Conservation (phyloP, 768 basidiomycete genomes). For the Gelatoporia subvermispora region DNA sequence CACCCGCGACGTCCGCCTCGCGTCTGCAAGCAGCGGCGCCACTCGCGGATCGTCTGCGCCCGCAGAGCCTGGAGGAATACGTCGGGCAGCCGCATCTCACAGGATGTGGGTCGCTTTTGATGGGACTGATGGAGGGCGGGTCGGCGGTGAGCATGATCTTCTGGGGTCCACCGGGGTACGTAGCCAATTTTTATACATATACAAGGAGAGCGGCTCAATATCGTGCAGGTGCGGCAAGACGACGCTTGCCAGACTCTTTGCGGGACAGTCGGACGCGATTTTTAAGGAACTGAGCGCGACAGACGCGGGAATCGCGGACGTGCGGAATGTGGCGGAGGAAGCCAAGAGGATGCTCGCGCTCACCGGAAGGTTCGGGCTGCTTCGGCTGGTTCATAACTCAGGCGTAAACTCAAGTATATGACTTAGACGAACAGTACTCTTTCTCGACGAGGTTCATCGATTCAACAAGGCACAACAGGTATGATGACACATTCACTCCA, state of each 20-base stretch:
- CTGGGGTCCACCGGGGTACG: slow-evolving; percentile 73
- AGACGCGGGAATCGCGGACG: slow-evolving; percentile 59
- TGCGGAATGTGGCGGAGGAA: slow-evolving; percentile 70
- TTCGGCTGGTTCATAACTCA: not conserved
- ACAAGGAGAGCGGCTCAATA: not conserved
- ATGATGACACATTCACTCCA: too few relatives aligned
- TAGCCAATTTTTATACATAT: not conserved
- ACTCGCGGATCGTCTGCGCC: slow-evolving; percentile 71
- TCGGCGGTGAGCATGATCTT: slow-evolving; percentile 57
- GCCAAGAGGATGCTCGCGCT: slow-evolving; percentile 62
- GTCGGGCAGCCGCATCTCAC: slow-evolving; percentile 68
- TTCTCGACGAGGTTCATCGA: slow-evolving; percentile 82
- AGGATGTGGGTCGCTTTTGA: slow-evolving; percentile 51
- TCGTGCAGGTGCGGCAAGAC: slow-evolving; percentile 61
- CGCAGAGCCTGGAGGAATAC: slow-evolving; percentile 56
- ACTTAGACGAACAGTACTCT: slow-evolving; percentile 63
- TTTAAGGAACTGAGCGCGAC: slow-evolving; percentile 83
- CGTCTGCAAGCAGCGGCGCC: slow-evolving; percentile 39
- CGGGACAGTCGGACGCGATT: slow-evolving; percentile 48
- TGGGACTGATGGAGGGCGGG: slow-evolving; percentile 45
- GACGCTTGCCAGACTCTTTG: slow-evolving; percentile 69
- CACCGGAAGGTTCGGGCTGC: slow-evolving; percentile 54
- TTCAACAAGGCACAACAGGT: slow-evolving; percentile 73
- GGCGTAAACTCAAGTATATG: too few relatives aligned
- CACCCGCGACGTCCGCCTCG: slow-evolving; percentile 3